Percentiles rank a stretch among this genome's conserved stretches.
Conservation (phyloP, 768 basidiomycete genomes). For the Rhodotorula toruloides region DNA sequence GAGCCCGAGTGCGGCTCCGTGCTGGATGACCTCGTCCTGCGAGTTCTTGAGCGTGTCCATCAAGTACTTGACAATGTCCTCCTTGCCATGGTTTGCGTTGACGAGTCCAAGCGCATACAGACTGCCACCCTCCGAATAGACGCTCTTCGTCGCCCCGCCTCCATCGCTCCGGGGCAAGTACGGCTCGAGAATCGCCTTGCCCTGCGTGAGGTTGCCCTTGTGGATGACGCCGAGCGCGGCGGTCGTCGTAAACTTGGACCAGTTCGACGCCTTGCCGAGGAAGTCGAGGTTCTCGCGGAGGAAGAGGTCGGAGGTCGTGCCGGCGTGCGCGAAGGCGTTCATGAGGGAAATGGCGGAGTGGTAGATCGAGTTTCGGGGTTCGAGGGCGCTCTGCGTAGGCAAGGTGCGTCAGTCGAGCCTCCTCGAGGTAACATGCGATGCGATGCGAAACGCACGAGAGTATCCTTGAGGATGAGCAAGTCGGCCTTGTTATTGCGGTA, state of each 20-base stretch:
- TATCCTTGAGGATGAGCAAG: slow-evolving; percentile 81
- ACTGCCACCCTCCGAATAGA: slow-evolving; percentile 93
- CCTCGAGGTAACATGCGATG: no score
- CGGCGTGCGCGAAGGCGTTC: slow-evolving; percentile 98
- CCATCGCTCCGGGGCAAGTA: slow-evolving; percentile 64
- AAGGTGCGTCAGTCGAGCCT: no score
- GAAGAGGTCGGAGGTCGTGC: slow-evolving; percentile 90
- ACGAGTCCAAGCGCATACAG: slow-evolving; percentile 90
- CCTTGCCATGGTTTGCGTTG: slow-evolving; percentile 74
- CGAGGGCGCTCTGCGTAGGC: slow-evolving; percentile 66
- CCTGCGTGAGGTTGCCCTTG: slow-evolving; percentile 91
- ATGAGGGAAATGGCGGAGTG: slow-evolving; percentile 93
- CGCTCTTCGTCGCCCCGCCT: slow-evolving; percentile 58
- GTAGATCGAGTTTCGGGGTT: slow-evolving; percentile 91
- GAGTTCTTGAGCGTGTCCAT: slow-evolving; percentile 71
- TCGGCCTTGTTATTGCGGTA: slow-evolving; percentile 91
- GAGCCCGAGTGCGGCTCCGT: slow-evolving; percentile 94
- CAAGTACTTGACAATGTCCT: slow-evolving; percentile 54
- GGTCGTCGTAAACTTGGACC: slow-evolving; percentile 98
- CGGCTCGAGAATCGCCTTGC: slow-evolving; percentile 83
- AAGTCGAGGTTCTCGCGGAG: slow-evolving; percentile 94
- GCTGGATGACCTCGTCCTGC: slow-evolving; percentile 80
- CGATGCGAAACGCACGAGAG: slow-evolving; percentile 65
- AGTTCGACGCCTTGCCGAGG: slow-evolving; percentile 89
- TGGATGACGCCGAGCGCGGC: slow-evolving; percentile 96